These are phyloP conservation scores for Fusarium sp. DNA, from an alignment of 2,329 filamentous ascomycete genomes.

Conservation along the genomic window DNA sequence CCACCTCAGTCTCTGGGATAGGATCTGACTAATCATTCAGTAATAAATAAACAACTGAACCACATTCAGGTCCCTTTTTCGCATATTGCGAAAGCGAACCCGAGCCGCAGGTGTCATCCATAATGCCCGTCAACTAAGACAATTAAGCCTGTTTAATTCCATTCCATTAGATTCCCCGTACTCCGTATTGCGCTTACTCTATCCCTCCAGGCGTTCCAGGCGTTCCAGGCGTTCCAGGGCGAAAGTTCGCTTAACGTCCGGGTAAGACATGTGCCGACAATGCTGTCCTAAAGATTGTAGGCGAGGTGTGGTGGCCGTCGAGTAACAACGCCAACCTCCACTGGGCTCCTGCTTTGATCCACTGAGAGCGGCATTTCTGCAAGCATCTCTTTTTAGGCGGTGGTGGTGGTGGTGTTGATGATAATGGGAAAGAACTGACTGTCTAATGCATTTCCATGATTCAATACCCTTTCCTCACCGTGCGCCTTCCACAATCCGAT, in stretches of 20 bases:
- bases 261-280: conserved; percentile 17
- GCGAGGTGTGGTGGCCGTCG: conserved; percentile 1
- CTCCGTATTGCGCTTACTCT: conserved; percentile 2
- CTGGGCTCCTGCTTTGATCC: background rate
- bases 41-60: background rate
- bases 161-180: background rate
- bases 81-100: conserved; percentile 1
- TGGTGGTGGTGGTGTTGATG: background rate
- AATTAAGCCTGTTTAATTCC: background rate
- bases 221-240: conserved; percentile 30
- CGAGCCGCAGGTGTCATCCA: background rate
- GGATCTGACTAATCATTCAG: background rate
- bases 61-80: background rate
- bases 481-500: conserved; percentile 4
- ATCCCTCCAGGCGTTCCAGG: conserved; percentile 12
- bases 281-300: conserved; percentile 13
- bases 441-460: conserved; percentile 32
- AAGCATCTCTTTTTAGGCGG: conserved; percentile 30
- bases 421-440: conserved; percentile 31
- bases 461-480: background rate
- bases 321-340: background rate
- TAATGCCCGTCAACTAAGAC: conserved; percentile 2
- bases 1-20: background rate
- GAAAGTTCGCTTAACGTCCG: conserved; percentile 28
- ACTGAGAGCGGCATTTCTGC: conserved; percentile 25